Evolutionary conservation across 345 rosid species (phyloP).

Genomic region (Gossypium herbaceum): DNA sequence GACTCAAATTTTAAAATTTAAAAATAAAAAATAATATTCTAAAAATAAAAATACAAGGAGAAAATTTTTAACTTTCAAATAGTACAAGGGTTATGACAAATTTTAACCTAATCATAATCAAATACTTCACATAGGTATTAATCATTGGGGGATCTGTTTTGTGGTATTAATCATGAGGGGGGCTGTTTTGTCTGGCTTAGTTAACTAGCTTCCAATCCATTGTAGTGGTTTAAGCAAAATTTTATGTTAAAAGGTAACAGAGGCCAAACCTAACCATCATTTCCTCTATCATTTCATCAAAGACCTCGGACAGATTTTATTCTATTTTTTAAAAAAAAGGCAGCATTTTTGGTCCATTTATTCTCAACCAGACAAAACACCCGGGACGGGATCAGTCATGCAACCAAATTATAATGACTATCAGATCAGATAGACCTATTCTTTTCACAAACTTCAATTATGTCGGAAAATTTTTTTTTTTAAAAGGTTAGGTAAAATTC

Average conservation of each 20-base stretch:
- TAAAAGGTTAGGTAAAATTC: too few relatives aligned
- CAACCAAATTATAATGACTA: not conserved
- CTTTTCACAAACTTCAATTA: too few relatives aligned
- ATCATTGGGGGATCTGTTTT: too few relatives aligned
- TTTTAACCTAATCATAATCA: not conserved
- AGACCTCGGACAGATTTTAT: too few relatives aligned
- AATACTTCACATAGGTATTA: not conserved
- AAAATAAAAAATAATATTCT: too few relatives aligned
- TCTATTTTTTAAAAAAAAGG: not conserved
- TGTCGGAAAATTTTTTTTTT: too few relatives aligned
- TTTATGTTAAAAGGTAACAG: not conserved
- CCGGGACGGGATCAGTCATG: not conserved
- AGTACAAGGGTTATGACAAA: too few relatives aligned
- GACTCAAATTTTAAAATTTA: too few relatives aligned
- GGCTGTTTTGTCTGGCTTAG: not conserved
- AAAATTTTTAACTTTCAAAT: too few relatives aligned
- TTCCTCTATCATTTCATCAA: not conserved
- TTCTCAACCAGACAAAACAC: not conserved
- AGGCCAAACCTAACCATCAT: not conserved
- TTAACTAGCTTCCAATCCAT: slow-evolving; percentile 8
- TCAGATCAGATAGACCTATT: not conserved
- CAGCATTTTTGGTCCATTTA: not conserved
- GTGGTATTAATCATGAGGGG: too few relatives aligned
- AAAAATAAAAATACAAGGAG: too few relatives aligned
- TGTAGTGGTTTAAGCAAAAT: not conserved